These are phyloP conservation scores for Aleurites moluccanus DNA, from an alignment of 441 rosid genomes.

Conservation along the genomic window DNA sequence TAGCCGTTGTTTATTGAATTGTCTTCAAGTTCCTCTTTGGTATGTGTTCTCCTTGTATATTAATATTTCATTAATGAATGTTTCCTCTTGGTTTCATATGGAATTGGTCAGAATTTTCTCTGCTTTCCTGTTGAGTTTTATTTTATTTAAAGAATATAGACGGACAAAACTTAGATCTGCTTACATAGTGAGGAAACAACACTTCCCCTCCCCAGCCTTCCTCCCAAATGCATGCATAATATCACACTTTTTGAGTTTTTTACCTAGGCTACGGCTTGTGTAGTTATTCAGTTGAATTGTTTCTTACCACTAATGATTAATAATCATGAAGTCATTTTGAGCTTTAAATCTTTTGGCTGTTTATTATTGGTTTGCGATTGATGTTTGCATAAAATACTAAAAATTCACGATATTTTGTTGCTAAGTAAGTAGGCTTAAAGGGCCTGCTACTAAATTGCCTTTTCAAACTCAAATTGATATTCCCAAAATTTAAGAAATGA, in stretches of 20 bases:
- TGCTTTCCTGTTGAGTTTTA: not conserved
- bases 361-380: not conserved
- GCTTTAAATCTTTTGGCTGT: not conserved
- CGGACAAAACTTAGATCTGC: not conserved
- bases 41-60: conserved; percentile 30
- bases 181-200: not conserved
- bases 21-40: conserved; percentile 97
- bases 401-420: not conserved
- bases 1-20: conserved; percentile 86
- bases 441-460: not conserved
- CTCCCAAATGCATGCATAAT: not conserved
- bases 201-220: not conserved
- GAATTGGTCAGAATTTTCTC: conserved; percentile 8
- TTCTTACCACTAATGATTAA: not conserved
- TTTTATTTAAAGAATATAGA: not conserved
- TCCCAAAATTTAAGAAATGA: too few species aligned
- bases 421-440: not conserved
- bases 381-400: not conserved
- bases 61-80: not conserved
- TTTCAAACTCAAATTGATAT: not conserved
- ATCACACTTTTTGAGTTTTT: not conserved
- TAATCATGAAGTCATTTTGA: not conserved
- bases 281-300: not conserved
- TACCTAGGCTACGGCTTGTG: not conserved
- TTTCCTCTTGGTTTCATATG: not conserved